Evolutionary conservation across 176 grass and related monocot genomes (phyloP).

Genomic region (Areca catechu): DNA sequence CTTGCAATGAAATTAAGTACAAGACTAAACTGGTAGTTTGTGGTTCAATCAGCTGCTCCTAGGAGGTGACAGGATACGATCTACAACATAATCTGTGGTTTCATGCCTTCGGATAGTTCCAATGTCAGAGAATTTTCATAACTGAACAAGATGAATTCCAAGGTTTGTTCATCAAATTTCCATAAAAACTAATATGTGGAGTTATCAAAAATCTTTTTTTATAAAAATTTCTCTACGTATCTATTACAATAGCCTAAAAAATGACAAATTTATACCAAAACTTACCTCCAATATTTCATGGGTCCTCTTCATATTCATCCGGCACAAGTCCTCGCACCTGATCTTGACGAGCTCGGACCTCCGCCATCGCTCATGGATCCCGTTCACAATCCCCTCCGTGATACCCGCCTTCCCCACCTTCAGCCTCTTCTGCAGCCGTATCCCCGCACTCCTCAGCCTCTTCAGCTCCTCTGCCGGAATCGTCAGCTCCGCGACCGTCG

Average conservation of each 20-base stretch:
- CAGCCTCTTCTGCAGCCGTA: constrained; percentile 42
- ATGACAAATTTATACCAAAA: constrained; percentile 1
- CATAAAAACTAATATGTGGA: no score
- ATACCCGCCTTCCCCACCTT: constrained; percentile 72
- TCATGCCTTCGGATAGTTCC: no score
- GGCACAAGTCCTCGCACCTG: constrained; percentile 66
- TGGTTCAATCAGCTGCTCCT: no score
- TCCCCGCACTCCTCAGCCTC: constrained; percentile 48
- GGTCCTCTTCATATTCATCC: constrained; percentile 89
- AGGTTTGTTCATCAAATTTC: no score
- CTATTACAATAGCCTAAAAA: background rate
- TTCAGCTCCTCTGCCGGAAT: constrained; percentile 47
- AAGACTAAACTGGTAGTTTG: no score
- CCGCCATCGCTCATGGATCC: constrained; percentile 84
- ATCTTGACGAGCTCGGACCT: constrained; percentile 68
- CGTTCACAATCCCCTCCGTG: constrained; percentile 80
- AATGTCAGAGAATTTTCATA: no score
- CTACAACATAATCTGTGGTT: no score
- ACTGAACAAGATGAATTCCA: no score
- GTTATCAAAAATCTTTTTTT: no score
- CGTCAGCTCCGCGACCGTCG: constrained; percentile 53
- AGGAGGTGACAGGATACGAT: no score
- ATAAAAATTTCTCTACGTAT: no score
- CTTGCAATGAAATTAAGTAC: no score
- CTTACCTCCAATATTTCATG: constrained; percentile 82